Conservation (phyloP, 2,329 filamentous ascomycete species). For the Fusarium robinianum region DNA sequence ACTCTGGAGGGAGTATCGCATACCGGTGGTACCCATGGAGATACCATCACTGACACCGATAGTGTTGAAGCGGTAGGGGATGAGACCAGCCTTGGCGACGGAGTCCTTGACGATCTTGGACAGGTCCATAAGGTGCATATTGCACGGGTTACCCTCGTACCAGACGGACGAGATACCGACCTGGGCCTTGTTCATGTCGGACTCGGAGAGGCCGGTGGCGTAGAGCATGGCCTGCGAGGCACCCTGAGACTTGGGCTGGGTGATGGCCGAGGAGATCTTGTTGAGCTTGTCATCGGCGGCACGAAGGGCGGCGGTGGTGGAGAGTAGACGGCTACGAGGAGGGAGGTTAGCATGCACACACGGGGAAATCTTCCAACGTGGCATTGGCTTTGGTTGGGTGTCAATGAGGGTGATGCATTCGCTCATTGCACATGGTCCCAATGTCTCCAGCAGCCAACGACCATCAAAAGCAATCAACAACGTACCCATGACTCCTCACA, state of each 20-base stretch:
- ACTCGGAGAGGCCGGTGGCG: slow-evolving; percentile 84
- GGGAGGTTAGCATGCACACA: slow-evolving; percentile 16
- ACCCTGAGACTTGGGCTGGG: slow-evolving; percentile 96
- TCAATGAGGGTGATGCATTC: too few relatives aligned
- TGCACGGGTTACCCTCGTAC: slow-evolving; percentile 98
- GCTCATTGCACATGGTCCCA: too few relatives aligned
- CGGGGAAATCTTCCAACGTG: neutral
- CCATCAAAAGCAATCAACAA: slow-evolving; percentile 5
- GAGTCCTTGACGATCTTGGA: slow-evolving; percentile 72
- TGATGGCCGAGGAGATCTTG: slow-evolving; percentile 81
- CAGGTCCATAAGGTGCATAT: slow-evolving; percentile 96
- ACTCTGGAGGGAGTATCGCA: slow-evolving; percentile 94
- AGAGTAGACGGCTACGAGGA: slow-evolving; percentile 53
- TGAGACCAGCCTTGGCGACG: slow-evolving; percentile 71
- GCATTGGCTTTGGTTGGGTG: too few relatives aligned
- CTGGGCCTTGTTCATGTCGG: slow-evolving; percentile 94
- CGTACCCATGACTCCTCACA: slow-evolving; percentile 36
- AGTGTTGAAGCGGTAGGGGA: slow-evolving; percentile 98
- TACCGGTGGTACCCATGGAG: slow-evolving; percentile 96
- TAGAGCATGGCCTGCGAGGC: slow-evolving; percentile 99
- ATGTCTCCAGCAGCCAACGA: too few relatives aligned
- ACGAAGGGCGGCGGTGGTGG: slow-evolving; percentile 53
- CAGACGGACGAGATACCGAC: slow-evolving; percentile 97
- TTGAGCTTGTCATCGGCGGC: slow-evolving; percentile 68
- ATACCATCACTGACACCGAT: slow-evolving; percentile 97